Evolutionary conservation across 306 rosid genomes (phyloP).

Genomic region (Sicyos baderoa): DNA sequence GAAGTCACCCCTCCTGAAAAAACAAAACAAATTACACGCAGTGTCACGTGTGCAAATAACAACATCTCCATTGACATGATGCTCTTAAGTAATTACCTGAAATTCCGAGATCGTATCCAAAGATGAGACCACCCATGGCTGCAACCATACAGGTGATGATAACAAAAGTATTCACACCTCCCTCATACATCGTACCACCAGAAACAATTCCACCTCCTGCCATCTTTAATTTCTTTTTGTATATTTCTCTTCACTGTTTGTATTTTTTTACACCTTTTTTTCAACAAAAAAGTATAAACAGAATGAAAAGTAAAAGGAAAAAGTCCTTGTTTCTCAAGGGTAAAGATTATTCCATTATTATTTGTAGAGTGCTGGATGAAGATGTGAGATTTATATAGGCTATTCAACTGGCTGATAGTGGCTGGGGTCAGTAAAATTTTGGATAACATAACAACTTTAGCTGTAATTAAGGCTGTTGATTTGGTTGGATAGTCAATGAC

Average conservation of each 20-base stretch:
- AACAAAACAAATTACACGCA: neutral
- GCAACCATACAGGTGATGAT: conserved; percentile 34
- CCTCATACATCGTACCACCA: conserved; percentile 24
- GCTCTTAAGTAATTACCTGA: conserved; percentile 14
- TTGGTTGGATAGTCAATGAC: neutral
- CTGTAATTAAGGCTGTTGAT: neutral
- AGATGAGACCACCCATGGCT: conserved; percentile 45
- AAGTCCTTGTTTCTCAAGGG: neutral
- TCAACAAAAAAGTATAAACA: neutral
- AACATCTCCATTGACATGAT: neutral
- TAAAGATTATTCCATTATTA: neutral
- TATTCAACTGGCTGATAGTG: neutral
- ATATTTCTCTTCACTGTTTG: neutral
- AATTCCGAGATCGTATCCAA: conserved; percentile 41
- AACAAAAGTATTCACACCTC: conserved; percentile 24
- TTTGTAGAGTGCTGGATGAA: neutral
- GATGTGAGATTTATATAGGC: neutral
- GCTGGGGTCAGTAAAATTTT: neutral
- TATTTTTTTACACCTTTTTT: neutral
- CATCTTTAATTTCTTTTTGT: conserved; percentile 18
- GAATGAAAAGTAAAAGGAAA: neutral
- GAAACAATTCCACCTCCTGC: conserved; percentile 28
- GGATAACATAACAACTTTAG: neutral
- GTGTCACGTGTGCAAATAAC: neutral
- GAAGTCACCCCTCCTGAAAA: conserved; percentile 39